Percentiles rank a stretch among this genome's conserved stretches.
Evolutionary conservation across 805 yeast species (phyloP).

Genomic region (Teunomyces pallodes): DNA sequence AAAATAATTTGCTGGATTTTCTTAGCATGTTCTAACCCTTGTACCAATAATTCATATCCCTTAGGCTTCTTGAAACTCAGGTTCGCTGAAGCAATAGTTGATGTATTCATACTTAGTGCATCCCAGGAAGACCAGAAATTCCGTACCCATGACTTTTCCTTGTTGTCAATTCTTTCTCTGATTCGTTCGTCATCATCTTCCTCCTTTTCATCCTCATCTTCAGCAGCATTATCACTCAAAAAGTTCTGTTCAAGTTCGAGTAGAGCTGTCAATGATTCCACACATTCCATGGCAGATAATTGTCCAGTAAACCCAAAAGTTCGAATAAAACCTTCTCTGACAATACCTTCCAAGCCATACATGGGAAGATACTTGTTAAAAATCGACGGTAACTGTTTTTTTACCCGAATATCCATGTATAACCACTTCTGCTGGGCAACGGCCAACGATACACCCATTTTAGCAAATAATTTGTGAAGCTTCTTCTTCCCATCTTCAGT

Average conservation of each 20-base stretch:
- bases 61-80: slow-evolving; percentile 27
- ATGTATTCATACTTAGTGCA: slow-evolving; percentile 40
- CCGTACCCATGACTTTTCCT: slow-evolving; percentile 67
- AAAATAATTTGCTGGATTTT: slow-evolving; percentile 78
- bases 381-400: slow-evolving; percentile 66
- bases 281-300: slow-evolving; percentile 88
- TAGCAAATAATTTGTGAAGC: slow-evolving; percentile 87
- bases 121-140: slow-evolving; percentile 67
- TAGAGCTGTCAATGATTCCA: slow-evolving; percentile 81
- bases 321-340: slow-evolving; percentile 82
- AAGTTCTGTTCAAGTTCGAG: slow-evolving; percentile 56
- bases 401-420: slow-evolving; percentile 79
- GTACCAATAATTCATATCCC: slow-evolving; percentile 52
- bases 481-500: slow-evolving; percentile 86
- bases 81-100: slow-evolving; percentile 8
- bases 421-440: slow-evolving; percentile 92
- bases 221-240: slow-evolving; percentile 10
- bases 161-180: slow-evolving; percentile 29
- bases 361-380: slow-evolving; percentile 67
- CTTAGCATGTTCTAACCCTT: slow-evolving; percentile 85
- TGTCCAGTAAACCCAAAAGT: slow-evolving; percentile 86
- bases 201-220: slow-evolving; percentile 16
- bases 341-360: slow-evolving; percentile 79
- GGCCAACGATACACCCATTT: slow-evolving; percentile 89
- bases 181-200: slow-evolving; percentile 20